Evolutionary conservation across 2,329 filamentous ascomycete genomes (phyloP).

Genomic region (Ophiostoma piceae): DNA sequence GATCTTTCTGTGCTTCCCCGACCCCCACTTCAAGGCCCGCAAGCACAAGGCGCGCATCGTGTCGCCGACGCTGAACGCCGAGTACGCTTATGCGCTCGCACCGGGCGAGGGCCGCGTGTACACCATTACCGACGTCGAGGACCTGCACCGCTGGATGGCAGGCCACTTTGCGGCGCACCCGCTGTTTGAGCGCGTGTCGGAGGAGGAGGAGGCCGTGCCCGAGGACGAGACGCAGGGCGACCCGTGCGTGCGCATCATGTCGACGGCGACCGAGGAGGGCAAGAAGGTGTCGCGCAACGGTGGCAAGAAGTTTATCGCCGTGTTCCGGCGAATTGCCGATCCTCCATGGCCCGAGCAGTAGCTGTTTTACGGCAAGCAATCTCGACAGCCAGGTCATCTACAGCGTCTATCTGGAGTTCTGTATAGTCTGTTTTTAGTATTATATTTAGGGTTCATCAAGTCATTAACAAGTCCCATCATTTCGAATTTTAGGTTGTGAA

Average conservation of each 20-base stretch:
- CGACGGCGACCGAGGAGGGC: slow-evolving; percentile 84
- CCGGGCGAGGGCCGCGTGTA: slow-evolving; percentile 78
- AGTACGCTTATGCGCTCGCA: slow-evolving; percentile 82
- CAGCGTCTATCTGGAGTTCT: neutral
- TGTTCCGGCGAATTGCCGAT: slow-evolving; percentile 76
- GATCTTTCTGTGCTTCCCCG: slow-evolving; percentile 97
- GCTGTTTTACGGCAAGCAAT: neutral
- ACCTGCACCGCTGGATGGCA: slow-evolving; percentile 90
- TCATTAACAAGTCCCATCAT: neutral
- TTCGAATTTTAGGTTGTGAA: neutral
- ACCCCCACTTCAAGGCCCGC: slow-evolving; percentile 94
- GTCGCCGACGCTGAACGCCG: slow-evolving; percentile 77
- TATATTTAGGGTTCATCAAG: neutral
- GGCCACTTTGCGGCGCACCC: slow-evolving; percentile 73
- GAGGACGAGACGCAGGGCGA: slow-evolving; percentile 45
- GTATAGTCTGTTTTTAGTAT: neutral
- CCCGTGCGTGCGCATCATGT: slow-evolving; percentile 69
- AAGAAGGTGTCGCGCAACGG: slow-evolving; percentile 93
- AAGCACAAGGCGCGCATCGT: slow-evolving; percentile 98
- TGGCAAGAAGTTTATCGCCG: slow-evolving; percentile 83
- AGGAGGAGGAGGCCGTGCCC: slow-evolving; percentile 58
- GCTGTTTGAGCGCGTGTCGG: slow-evolving; percentile 66
- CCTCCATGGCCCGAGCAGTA: slow-evolving; percentile 57
- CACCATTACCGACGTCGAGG: slow-evolving; percentile 95
- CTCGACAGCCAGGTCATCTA: neutral